Evolutionary conservation across 805 yeast genomes (phyloP).

Genomic region (Zygosaccharomyces bailii): DNA sequence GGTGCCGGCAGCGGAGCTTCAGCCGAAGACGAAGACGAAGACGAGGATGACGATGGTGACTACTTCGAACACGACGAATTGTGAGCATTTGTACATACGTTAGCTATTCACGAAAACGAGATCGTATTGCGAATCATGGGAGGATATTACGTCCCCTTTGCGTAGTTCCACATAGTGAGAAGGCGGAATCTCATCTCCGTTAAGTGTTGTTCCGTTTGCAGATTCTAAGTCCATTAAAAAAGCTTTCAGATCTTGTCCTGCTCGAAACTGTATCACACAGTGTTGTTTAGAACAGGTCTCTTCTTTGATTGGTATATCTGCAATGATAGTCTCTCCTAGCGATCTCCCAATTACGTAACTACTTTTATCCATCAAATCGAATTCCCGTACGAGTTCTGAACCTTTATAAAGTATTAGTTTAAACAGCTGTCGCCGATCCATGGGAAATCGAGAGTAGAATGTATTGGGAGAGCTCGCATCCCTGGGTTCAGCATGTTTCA

Average conservation of each 20-base stretch:
- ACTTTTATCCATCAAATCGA: conserved; percentile 29
- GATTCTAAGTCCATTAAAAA: conserved; percentile 48
- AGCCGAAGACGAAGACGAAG: conserved; percentile 45
- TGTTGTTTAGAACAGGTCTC: conserved; percentile 45
- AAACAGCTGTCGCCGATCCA: conserved; percentile 22
- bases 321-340: conserved; percentile 28
- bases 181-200: conserved; percentile 39
- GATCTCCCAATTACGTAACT: conserved; percentile 40
- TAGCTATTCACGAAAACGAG: conserved; percentile 22
- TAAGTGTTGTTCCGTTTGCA: conserved; percentile 45
- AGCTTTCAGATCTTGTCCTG: conserved; percentile 28
- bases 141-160: conserved; percentile 41
- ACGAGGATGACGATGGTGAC: conserved; percentile 53
- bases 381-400: conserved; percentile 24
- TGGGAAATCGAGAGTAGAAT: conserved; percentile 24
- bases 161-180: conserved; percentile 43
- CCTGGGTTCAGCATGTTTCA: conserved; percentile 40
- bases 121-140: conserved; percentile 35
- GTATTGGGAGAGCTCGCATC: conserved; percentile 32
- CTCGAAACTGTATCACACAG: conserved; percentile 46
- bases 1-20: conserved; percentile 49
- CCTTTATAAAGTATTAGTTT: conserved; percentile 33
- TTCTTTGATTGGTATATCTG: conserved; percentile 38
- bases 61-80: conserved; percentile 70
- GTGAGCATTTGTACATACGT: conserved; percentile 29